Percentiles rank a stretch among this genome's conserved stretches.
phyloP scores from a whole-genome alignment of 441 rosid genomes.

The Aquilaria agallochum region DNA sequence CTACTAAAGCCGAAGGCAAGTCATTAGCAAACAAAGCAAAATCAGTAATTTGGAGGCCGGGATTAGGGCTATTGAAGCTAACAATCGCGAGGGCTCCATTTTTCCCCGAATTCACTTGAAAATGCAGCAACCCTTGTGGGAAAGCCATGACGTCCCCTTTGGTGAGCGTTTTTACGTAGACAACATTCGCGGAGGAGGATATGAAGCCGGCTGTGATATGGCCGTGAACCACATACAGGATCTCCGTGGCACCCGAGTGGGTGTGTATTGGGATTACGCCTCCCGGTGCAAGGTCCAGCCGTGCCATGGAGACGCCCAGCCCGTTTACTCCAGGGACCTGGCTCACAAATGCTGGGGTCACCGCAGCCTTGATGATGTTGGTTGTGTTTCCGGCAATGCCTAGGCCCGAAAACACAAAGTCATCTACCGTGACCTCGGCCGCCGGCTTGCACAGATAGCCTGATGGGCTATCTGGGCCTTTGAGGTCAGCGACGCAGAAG shows the following conservation, averaged over 20 bases:
- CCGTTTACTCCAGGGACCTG: conserved; percentile 52
- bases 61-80: neutral
- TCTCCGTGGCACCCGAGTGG: conserved; percentile 50
- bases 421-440: conserved; percentile 22
- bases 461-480: conserved; percentile 26
- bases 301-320: conserved; percentile 38
- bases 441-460: conserved; percentile 45
- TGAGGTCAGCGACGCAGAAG: conserved; percentile 51
- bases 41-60: conserved; percentile 14
- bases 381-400: conserved; percentile 40
- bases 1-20: conserved; percentile 3
- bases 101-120: neutral
- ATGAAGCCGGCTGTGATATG: conserved; percentile 13
- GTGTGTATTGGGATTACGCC: conserved; percentile 60
- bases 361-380: conserved; percentile 43
- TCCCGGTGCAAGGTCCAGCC: conserved; percentile 41
- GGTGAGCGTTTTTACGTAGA: neutral
- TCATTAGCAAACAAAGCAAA: conserved; percentile 10
- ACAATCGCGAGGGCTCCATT: neutral
- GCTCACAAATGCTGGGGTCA: conserved; percentile 42
- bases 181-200: conserved; percentile 1
- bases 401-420: conserved; percentile 44
- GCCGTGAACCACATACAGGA: conserved; percentile 15
- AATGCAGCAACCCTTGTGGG: conserved; percentile 15
- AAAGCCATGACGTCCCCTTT: conserved; percentile 9